Evolutionary conservation across 2,329 filamentous ascomycete species (phyloP).

Genomic region (Aspergillus sp.): DNA sequence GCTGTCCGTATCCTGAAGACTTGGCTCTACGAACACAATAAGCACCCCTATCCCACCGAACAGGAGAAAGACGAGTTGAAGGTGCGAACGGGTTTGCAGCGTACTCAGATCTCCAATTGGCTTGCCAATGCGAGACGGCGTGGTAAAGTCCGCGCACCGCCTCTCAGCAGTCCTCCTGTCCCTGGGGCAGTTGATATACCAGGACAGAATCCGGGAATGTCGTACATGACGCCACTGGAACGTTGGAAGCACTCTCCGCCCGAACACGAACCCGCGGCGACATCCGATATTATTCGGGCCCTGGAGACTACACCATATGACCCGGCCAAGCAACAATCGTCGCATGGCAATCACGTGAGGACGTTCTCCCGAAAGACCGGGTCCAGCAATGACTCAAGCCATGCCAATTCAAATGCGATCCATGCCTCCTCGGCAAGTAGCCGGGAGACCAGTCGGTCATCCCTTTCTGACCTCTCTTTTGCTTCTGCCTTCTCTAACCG

Average conservation of each 20-base stretch:
- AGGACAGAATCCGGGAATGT: conserved; percentile 41
- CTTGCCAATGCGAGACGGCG: conserved; percentile 79
- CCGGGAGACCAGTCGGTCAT: conserved; percentile 44
- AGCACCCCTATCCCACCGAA: conserved; percentile 81
- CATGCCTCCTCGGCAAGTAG: conserved; percentile 46
- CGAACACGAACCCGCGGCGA: conserved; percentile 58
- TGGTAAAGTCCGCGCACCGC: conserved; percentile 60
- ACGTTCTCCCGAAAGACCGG: conserved; percentile 29
- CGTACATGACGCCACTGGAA: conserved; percentile 55
- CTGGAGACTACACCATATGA: conserved; percentile 38
- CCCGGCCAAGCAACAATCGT: conserved; percentile 20
- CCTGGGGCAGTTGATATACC: conserved; percentile 68
- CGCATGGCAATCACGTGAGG: conserved; percentile 24
- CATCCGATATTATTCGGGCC: conserved; percentile 55
- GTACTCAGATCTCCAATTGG: conserved; percentile 84
- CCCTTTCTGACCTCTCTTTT: conserved; percentile 46
- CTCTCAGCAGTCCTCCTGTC: conserved; percentile 60
- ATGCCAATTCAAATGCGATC: conserved; percentile 43
- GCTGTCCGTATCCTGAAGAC: conserved; percentile 72
- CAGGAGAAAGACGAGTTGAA: conserved; percentile 75
- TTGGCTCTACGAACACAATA: conserved; percentile 71
- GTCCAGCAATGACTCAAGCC: conserved; percentile 45
- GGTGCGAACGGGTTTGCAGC: conserved; percentile 67
- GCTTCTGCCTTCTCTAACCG: conserved; percentile 49
- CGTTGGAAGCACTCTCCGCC: conserved; percentile 61